These are phyloP conservation scores for Alternaria brassicae DNA, from an alignment of 2,329 filamentous ascomycete species.

Conservation along the genomic window DNA sequence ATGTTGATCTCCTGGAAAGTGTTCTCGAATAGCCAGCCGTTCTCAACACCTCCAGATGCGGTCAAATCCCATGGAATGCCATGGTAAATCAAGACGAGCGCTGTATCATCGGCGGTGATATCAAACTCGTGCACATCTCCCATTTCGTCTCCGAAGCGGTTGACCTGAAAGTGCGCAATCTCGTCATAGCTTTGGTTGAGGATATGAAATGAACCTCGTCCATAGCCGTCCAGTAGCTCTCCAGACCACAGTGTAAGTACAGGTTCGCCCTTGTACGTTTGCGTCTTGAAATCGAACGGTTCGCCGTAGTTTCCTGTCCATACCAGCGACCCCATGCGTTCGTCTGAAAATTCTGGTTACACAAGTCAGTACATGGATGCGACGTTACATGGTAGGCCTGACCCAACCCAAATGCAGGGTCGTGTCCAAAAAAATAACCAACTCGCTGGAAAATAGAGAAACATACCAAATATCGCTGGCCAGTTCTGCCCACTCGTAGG, in stretches of 20 bases:
- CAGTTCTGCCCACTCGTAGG: slow-evolving; percentile 28
- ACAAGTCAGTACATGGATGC: not conserved
- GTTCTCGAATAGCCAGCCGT: slow-evolving; percentile 55
- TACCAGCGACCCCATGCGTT: slow-evolving; percentile 26
- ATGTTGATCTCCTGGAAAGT: slow-evolving; percentile 56
- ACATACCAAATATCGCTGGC: slow-evolving; percentile 26
- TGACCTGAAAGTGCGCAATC: slow-evolving; percentile 23
- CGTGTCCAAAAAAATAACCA: not conserved
- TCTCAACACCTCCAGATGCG: slow-evolving; percentile 40
- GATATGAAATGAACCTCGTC: slow-evolving; percentile 21
- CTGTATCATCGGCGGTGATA: slow-evolving; percentile 54
- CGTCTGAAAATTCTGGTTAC: slow-evolving; percentile 20
- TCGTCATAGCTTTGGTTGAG: slow-evolving; percentile 29
- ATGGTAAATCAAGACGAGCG: slow-evolving; percentile 54
- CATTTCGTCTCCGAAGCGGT: slow-evolving; percentile 15
- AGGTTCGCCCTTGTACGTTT: slow-evolving; percentile 30
- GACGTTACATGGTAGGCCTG: not conserved
- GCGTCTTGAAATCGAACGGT: slow-evolving; percentile 30
- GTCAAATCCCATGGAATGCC: slow-evolving; percentile 50
- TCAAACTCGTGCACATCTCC: slow-evolving; percentile 56
- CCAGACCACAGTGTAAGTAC: slow-evolving; percentile 31
- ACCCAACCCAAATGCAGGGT: not conserved
- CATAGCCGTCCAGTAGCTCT: slow-evolving; percentile 18
- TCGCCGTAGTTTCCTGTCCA: slow-evolving; percentile 30
- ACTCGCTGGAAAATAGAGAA: not conserved